Percentiles rank a stretch among this genome's conserved stretches.
phyloP scores from a whole-genome alignment of 768 basidiomycete species.

The Mycena metata region DNA sequence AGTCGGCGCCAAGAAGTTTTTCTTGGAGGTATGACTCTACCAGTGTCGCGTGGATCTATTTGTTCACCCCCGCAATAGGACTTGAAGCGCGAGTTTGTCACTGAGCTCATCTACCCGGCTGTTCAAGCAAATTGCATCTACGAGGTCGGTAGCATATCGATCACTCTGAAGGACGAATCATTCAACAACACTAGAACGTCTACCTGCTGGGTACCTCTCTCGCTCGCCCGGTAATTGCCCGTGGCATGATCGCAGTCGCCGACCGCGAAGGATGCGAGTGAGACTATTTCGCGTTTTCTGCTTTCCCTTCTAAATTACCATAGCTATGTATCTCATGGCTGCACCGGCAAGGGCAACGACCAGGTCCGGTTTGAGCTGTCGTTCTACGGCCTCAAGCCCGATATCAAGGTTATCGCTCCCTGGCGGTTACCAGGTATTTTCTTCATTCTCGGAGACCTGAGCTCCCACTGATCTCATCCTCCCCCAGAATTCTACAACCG shows the following conservation, averaged over 20 bases:
- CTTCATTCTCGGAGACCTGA: not conserved
- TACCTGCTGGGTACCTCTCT: conserved; percentile 98
- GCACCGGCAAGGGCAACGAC: conserved; percentile 99
- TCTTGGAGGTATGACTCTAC: conserved; percentile 75
- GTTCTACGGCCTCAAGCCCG: conserved; percentile 98
- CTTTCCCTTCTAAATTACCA: not conserved
- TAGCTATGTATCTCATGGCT: conserved; percentile 97
- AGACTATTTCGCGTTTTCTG: conserved; percentile 48
- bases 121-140: conserved; percentile 99
- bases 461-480: conserved; percentile 5
- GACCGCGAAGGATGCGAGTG: conserved; percentile 96
- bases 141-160: conserved; percentile 68
- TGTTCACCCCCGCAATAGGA: conserved; percentile 66
- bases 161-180: not conserved
- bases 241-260: conserved; percentile 97
- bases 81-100: conserved; percentile 94
- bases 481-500: conserved; percentile 94
- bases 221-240: conserved; percentile 97
- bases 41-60: not conserved
- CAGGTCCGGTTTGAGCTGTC: conserved; percentile 99
- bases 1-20: conserved; percentile 97
- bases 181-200: conserved; percentile 71
- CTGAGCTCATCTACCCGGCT: conserved; percentile 97
- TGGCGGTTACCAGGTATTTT: conserved; percentile 92
- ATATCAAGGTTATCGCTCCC: conserved; percentile 98